Base-by-base conservation (phyloP, 345 rosid genomes). In the Moricandia moricandioides region DNA sequence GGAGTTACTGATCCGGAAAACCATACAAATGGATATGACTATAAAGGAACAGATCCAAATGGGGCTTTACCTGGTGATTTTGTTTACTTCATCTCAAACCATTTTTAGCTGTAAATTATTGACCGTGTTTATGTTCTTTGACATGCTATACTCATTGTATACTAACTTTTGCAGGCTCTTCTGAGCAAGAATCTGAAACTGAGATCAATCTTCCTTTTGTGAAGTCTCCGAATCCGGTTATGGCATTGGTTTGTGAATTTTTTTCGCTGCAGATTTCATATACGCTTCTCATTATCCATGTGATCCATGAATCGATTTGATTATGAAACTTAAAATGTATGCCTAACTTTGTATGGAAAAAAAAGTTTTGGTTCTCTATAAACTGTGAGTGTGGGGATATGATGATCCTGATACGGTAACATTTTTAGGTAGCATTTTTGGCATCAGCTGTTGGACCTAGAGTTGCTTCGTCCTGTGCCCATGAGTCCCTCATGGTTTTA, bases 381-480 rank as follows among this genome's bases (percentile, higher is more conserved):
- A 30, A 7, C 14, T 60, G 34, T 27, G 62, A 65, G 62, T 65
- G 1, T 65, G 16, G 30, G 33, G 43, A 14, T 14, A 31, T 21
- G 24, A 21, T 21, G 24, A 21, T 21, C 24, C 24, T 21, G 24
- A 21, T 29, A 29, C 31, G 2, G 5, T 1, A 29, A 29, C 31
- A 29, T 1, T 29, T 29, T 3, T 29, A 29, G 31, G 31, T 92
- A 81, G 86, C 99, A 54, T 95, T 92, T 84, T 80, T 95, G 87
- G 97, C 99, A 78, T 87, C 94, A 82, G 89, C 97, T 74, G 88
- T 95, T 73, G 99, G 98, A 79, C 99, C 99, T 35, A 87, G 99
- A 81, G 96, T 95, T 81, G 97, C 99, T 67, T 97, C 99, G 9
- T 96, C 97, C 57, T 90, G 97, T 88, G 98, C 99, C 37, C 98